Evolutionary conservation across 2,329 filamentous ascomycete genomes (phyloP).

Genomic region (Colletotrichum shisoi): DNA sequence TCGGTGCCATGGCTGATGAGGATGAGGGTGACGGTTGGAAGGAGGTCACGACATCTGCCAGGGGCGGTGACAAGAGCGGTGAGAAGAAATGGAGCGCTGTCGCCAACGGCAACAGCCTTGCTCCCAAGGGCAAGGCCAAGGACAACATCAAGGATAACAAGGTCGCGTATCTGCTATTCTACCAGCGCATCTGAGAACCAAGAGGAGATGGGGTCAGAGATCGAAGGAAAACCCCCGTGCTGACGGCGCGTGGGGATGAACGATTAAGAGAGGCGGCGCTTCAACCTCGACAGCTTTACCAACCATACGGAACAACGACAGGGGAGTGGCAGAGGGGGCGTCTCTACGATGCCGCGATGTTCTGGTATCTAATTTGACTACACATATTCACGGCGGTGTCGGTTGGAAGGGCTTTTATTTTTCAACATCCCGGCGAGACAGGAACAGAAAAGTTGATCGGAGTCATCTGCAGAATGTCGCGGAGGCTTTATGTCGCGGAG

Average conservation of each 20-base stretch:
- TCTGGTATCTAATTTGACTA: conserved; percentile 32
- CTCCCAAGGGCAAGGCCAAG: conserved; percentile 64
- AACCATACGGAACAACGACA: conserved; percentile 6
- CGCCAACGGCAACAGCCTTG: conserved; percentile 64
- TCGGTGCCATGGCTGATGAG: conserved; percentile 72
- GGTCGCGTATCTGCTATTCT: conserved; percentile 96
- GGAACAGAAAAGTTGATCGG: conserved; percentile 12
- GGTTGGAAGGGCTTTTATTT: conserved; percentile 9
- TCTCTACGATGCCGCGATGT: conserved; percentile 8
- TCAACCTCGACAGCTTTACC: conserved; percentile 1
- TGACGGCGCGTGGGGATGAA: conserved; percentile 18
- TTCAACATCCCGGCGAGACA: conserved; percentile 19
- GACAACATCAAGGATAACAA: conserved; percentile 87
- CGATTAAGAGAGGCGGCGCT: conserved; percentile 4
- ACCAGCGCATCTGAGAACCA: conserved; percentile 71
- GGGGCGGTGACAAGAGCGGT: conserved; percentile 59
- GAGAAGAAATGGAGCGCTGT: conserved; percentile 77
- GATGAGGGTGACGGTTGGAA: conserved; percentile 80
- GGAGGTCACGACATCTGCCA: conserved; percentile 68
- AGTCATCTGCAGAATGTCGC: conserved; percentile 24
- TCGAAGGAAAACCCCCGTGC: conserved; percentile 12
- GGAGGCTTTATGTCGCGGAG: conserved; percentile 33
- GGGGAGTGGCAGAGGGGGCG: conserved; percentile 13
- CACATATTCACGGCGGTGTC: conserved; percentile 15
- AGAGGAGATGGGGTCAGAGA: background rate